phyloP scores from a whole-genome alignment of 1,139 yeast species.

The Diutina rugosa region DNA sequence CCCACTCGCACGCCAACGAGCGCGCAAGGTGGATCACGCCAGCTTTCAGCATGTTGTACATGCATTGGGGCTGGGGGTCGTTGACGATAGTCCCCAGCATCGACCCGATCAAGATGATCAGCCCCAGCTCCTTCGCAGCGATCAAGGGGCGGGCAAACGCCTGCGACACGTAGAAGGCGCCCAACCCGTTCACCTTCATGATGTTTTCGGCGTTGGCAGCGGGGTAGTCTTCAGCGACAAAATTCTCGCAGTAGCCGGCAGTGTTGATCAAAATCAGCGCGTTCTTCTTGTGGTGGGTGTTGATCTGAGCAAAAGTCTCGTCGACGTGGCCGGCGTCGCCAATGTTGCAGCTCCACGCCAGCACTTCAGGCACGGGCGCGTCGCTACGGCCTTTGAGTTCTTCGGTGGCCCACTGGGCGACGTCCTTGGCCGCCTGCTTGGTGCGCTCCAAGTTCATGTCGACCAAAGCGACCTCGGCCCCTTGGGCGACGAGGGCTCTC shows the following conservation, averaged over 20 bases:
- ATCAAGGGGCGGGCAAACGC: constrained; percentile 56
- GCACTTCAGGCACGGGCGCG: constrained; percentile 33
- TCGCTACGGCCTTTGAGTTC: constrained; percentile 26
- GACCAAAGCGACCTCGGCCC: constrained; percentile 60
- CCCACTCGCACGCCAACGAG: constrained; percentile 41
- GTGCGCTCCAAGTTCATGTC: constrained; percentile 55
- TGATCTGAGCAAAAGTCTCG: constrained; percentile 34
- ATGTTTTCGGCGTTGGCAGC: constrained; percentile 55
- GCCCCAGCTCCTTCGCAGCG: constrained; percentile 38
- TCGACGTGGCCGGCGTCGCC: constrained; percentile 55
- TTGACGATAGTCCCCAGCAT: constrained; percentile 39
- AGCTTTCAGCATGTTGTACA: constrained; percentile 41
- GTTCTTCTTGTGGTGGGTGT: constrained; percentile 34
- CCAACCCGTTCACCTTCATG: constrained; percentile 62
- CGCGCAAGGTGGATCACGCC: constrained; percentile 36
- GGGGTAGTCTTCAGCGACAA: constrained; percentile 66
- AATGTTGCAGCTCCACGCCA: constrained; percentile 70
- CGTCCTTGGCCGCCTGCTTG: constrained; percentile 47
- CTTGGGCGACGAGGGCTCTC: constrained; percentile 41
- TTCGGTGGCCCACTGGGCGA: constrained; percentile 40
- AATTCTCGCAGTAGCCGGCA: constrained; percentile 47
- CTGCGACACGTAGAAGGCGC: constrained; percentile 55
- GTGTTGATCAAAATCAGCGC: constrained; percentile 60
- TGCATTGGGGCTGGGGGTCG: constrained; percentile 37
- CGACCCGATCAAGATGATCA: constrained; percentile 33